These are phyloP conservation scores for Aspergillus sp. DNA, from an alignment of 2,329 filamentous ascomycete genomes.

Conservation along the genomic window DNA sequence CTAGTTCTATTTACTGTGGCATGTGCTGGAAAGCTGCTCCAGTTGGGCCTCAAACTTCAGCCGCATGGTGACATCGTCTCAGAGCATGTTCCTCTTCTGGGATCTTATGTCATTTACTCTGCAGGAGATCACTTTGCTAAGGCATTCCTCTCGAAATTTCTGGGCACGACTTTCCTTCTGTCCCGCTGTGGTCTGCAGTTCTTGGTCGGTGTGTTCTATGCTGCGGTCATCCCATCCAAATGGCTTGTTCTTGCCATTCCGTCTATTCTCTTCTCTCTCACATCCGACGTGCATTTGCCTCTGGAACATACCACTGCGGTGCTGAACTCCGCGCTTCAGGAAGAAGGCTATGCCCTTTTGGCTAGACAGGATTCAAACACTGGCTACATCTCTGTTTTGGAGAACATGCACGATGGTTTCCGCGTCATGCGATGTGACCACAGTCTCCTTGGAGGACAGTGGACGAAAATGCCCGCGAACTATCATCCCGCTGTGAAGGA, in stretches of 20 bases:
- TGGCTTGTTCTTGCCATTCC: conserved; percentile 64
- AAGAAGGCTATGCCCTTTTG: conserved; percentile 67
- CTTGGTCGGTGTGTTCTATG: conserved; percentile 60
- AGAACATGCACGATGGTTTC: conserved; percentile 67
- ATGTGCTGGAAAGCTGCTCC: conserved; percentile 60
- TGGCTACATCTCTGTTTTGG: conserved; percentile 86
- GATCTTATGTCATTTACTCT: conserved; percentile 62
- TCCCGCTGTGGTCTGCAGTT: conserved; percentile 71
- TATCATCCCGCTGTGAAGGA: conserved; percentile 60
- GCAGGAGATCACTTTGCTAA: conserved; percentile 38
- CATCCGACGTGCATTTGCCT: conserved; percentile 70
- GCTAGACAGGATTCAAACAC: conserved; percentile 82
- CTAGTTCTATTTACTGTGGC: conserved; percentile 61
- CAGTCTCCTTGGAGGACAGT: conserved; percentile 88
- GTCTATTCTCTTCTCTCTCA: conserved; percentile 58
- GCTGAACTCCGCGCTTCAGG: conserved; percentile 62
- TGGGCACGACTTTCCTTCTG: conserved; percentile 60
- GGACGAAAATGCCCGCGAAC: conserved; percentile 56
- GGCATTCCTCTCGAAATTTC: conserved; percentile 41
- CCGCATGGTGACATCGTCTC: conserved; percentile 53
- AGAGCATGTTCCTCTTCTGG: conserved; percentile 62
- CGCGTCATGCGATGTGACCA: conserved; percentile 89
- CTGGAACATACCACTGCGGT: conserved; percentile 55
- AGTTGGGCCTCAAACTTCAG: conserved; percentile 53
- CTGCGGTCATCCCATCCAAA: conserved; percentile 63